Base-by-base conservation (phyloP, 352 stramenopile species). In the Globisporangium middletonii region DNA sequence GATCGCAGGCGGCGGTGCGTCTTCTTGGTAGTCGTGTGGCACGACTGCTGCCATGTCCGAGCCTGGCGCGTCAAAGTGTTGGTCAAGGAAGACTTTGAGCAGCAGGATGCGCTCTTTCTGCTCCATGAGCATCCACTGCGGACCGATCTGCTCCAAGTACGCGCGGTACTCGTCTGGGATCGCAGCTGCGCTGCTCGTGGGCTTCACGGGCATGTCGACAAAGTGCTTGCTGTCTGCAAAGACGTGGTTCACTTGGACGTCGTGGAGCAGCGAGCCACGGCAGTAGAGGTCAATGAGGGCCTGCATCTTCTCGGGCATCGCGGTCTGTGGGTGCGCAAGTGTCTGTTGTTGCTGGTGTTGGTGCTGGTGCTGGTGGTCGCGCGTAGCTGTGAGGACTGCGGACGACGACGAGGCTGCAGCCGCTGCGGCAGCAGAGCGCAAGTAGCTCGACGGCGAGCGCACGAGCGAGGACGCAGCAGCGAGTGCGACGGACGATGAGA, bases 141-240 rank as follows among this genome's bases (percentile, higher is more conserved):
- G 62, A 28, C 61, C 53, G 35, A 66, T 27, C 52, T 66, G 67
- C 48, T 68, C 47, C 19, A 51, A 58, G 54, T 88, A 76, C 6
- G 72, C 71, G 19, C 62, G 26, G 19, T 77, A 62, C 26, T 56
- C 45, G 11, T 48, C 15, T n/a, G 45, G 55, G 28, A 85, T 71
- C 27, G 66, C 65, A 16, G 63, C 65, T 15, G 68, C 59, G 44
- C 60, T 68, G 54, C 61, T 69, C 46, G 56, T 63, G 27, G 16
- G 15, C 61, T 78, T 85, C 55, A 96, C 75, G 26, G 88, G 82
- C 86, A 95, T 94, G 65, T 96, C 86, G 3, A 97, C 88, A 68
- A 97, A 97, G 49, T 87, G 69, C 55, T 97, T 97, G 69, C 77
- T 89, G 65, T 97, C 88, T 12, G 67, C 62, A 53, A 92, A 97